Evolutionary conservation across 2,329 filamentous ascomycete genomes (phyloP).

Genomic region (Arthrobotrys sphaeroides): DNA sequence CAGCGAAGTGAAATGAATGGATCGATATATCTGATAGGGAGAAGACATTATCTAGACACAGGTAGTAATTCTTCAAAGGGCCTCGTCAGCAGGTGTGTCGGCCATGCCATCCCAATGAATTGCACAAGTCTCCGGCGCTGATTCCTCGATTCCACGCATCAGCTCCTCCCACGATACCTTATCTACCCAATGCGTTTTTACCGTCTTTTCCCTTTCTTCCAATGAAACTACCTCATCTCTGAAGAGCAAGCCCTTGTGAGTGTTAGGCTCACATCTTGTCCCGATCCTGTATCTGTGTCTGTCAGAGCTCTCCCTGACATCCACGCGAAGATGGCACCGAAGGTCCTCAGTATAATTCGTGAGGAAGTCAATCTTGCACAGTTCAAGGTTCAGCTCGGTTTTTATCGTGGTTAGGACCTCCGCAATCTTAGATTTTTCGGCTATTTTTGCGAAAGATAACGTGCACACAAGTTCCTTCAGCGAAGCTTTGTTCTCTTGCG

Average conservation of each 20-base stretch:
- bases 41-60: too few relatives aligned
- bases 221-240: not conserved
- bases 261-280: not conserved
- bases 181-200: not conserved
- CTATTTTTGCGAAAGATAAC: not conserved
- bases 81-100: too few relatives aligned
- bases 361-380: not conserved
- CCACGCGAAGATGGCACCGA: not conserved
- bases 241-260: too few relatives aligned
- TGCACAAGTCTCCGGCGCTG: not conserved
- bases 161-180: not conserved
- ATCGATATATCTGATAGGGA: too few relatives aligned
- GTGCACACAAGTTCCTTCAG: not conserved
- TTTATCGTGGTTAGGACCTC: not conserved
- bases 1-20: too few relatives aligned
- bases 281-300: not conserved
- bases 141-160: not conserved
- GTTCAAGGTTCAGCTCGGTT: not conserved
- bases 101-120: not conserved
- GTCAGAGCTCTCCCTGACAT: not conserved
- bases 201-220: not conserved
- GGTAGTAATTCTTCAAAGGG: too few relatives aligned
- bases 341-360: not conserved
- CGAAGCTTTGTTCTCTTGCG: not conserved
- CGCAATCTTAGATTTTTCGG: not conserved